Evolutionary conservation across 768 basidiomycete genomes (phyloP).

Genomic region (Podaxis sp.): DNA sequence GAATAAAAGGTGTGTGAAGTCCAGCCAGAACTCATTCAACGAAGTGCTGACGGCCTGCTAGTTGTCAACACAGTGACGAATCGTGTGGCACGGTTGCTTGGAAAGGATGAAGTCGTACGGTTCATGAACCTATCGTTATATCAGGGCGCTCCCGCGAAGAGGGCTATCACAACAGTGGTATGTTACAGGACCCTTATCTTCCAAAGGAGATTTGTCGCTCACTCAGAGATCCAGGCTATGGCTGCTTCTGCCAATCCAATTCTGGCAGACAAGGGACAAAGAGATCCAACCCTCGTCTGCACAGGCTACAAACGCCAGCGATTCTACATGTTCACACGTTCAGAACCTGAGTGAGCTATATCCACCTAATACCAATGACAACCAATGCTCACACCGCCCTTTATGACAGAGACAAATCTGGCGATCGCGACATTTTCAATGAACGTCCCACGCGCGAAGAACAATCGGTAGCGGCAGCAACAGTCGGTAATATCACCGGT

Average conservation of each 20-base stretch:
- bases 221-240: constrained; percentile 63
- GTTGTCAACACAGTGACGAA: constrained; percentile 96
- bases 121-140: constrained; percentile 89
- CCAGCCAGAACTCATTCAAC: background rate
- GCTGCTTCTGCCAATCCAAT: constrained; percentile 95
- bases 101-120: constrained; percentile 91
- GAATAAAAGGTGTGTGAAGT: constrained; percentile 78
- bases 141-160: constrained; percentile 92
- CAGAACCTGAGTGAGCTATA: constrained; percentile 78
- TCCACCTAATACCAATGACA: background rate
- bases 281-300: constrained; percentile 92
- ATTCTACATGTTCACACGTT: constrained; percentile 93
- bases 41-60: constrained; percentile 27
- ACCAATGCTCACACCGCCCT: constrained; percentile 3
- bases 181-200: constrained; percentile 23
- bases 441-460: constrained; percentile 97
- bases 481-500: constrained; percentile 46
- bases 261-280: constrained; percentile 75
- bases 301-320: constrained; percentile 91
- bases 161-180: constrained; percentile 76
- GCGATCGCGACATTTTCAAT: constrained; percentile 97
- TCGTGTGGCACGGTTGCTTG: constrained; percentile 82
- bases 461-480: constrained; percentile 77
- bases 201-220: background rate
- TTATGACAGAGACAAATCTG: constrained; percentile 65